These are phyloP conservation scores for Anthracocystis walkeri DNA, from an alignment of 1,284 basidiomycete species.

Conservation along the genomic window DNA sequence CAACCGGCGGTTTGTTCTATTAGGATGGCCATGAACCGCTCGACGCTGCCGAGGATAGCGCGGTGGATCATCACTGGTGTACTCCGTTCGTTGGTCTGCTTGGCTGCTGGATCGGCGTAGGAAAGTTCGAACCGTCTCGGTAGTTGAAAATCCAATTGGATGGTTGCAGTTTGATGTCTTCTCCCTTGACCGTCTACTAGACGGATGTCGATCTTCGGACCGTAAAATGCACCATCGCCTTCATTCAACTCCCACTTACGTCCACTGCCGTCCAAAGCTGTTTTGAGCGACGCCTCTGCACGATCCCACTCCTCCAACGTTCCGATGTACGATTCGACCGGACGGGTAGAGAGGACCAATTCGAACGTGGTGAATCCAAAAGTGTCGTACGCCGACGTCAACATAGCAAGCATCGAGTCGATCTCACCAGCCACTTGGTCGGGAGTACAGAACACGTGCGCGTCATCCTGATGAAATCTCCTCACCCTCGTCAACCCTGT, in stretches of 20 bases:
- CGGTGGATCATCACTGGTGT: slow-evolving; percentile 68
- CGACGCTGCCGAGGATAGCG: slow-evolving; percentile 67
- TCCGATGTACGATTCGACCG: slow-evolving; percentile 56
- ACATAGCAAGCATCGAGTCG: slow-evolving; percentile 65
- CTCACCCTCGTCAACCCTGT: slow-evolving; percentile 65
- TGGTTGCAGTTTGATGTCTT: slow-evolving; percentile 67
- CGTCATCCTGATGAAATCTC: slow-evolving; percentile 67
- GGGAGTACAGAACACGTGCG: slow-evolving; percentile 67
- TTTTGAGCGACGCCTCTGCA: slow-evolving; percentile 56
- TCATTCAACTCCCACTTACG: slow-evolving; percentile 59
- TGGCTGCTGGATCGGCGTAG: slow-evolving; percentile 46
- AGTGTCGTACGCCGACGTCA: slow-evolving; percentile 61
- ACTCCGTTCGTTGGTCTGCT: slow-evolving; percentile 11
- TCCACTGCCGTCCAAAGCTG: slow-evolving; percentile 56
- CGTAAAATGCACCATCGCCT: slow-evolving; percentile 68
- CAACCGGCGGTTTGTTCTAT: slow-evolving; percentile 63
- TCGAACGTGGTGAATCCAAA: slow-evolving; percentile 66
- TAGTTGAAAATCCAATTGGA: slow-evolving; percentile 69
- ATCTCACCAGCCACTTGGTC: slow-evolving; percentile 62
- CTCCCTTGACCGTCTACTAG: slow-evolving; percentile 64
- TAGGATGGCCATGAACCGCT: slow-evolving; percentile 68
- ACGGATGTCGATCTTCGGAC: slow-evolving; percentile 68
- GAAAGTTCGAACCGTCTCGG: slow-evolving; percentile 62
- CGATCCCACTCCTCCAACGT: slow-evolving; percentile 57
- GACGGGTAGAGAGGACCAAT: slow-evolving; percentile 66